These are phyloP conservation scores for Thymus quinquecostatus DNA, from an alignment of 257 asterid species.

Conservation along the genomic window DNA sequence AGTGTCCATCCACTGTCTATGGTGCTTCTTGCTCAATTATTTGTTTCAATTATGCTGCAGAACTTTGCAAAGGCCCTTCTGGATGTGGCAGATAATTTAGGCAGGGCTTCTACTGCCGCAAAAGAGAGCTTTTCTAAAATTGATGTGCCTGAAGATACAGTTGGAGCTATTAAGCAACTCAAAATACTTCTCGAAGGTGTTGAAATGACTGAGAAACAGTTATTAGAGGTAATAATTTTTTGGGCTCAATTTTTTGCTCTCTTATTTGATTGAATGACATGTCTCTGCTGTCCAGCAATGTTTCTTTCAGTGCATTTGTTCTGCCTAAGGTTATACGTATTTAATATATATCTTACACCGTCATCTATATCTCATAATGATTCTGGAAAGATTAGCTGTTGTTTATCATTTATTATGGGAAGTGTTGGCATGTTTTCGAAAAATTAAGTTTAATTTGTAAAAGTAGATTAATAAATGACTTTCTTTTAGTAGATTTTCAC, in stretches of 20 bases:
- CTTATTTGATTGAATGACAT: constrained; percentile 14
- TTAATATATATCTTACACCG: neutral
- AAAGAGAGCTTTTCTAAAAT: constrained; percentile 77
- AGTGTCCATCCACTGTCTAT: neutral
- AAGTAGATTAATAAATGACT: neutral
- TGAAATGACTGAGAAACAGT: constrained; percentile 98
- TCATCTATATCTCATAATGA: neutral
- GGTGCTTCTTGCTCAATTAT: neutral
- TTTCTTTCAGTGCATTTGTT: constrained; percentile 2
- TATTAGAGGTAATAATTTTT: constrained; percentile 63
- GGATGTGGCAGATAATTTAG: constrained; percentile 85
- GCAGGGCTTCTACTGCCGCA: constrained; percentile 85
- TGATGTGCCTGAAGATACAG: constrained; percentile 61
- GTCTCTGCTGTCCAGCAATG: constrained; percentile 14
- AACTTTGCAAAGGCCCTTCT: constrained; percentile 76
- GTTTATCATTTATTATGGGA: constrained; percentile 20
- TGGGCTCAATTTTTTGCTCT: neutral
- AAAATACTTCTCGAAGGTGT: constrained; percentile 92
- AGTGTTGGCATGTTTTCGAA: neutral
- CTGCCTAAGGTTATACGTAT: neutral
- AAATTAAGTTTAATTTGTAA: constrained; percentile 11
- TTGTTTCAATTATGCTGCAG: constrained; percentile 46
- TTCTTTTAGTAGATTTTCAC: neutral
- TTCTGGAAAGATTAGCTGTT: neutral
- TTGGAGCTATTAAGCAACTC: constrained; percentile 80